Base-by-base conservation (phyloP, 2,329 filamentous ascomycete genomes). In the Pyrenophora teres region DNA sequence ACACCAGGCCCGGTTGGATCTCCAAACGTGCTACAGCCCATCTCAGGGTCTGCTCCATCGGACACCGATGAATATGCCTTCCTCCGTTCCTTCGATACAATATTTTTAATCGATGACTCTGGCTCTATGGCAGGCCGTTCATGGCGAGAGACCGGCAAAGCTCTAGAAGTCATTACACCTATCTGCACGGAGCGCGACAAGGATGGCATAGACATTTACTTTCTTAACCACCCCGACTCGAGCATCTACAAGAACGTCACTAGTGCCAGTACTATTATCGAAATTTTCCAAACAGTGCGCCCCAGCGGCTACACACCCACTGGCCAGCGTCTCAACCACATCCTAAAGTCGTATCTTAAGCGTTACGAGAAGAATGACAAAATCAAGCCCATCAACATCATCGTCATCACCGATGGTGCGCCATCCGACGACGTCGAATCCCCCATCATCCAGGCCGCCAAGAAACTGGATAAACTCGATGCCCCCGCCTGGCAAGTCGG, bases 91-190 rank as follows among this genome's bases (percentile, higher is more conserved):
- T 97, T 96, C 69, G 91, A 97, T 75, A 97, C 92, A 27, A 76
- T 93, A 49, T 92, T 97, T 71, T 76, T 97, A 1, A 90, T 97
- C 68, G 93, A 97, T 69, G 93, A 97, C 77, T 92, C 87, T n/a
- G 84, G 85, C 4, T 92, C 88, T 63, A 97, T 97, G 93, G 78
- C 79, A 1, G 90, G 88, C 13, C 69, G 77, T n/a, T 82, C 81
- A 18, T 97, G 93, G 93, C 73, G 76, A 10, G 89, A 97, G 72
- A 89, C 90, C 0, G 76, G 81, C 21, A 77, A 81, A 7, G 90
- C 88, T 1, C 82, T 97, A 2, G 76, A 81, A 27, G 80, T 84
- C 40, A 92, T 97, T 65, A 83, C 90, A 0, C 90, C 90, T 0
- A 88, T 96, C 65, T 95, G 92, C 75, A 89, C 90, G 1, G 71